Conservation (phyloP, 768 basidiomycete genomes). For the Tremella mesenterica region DNA sequence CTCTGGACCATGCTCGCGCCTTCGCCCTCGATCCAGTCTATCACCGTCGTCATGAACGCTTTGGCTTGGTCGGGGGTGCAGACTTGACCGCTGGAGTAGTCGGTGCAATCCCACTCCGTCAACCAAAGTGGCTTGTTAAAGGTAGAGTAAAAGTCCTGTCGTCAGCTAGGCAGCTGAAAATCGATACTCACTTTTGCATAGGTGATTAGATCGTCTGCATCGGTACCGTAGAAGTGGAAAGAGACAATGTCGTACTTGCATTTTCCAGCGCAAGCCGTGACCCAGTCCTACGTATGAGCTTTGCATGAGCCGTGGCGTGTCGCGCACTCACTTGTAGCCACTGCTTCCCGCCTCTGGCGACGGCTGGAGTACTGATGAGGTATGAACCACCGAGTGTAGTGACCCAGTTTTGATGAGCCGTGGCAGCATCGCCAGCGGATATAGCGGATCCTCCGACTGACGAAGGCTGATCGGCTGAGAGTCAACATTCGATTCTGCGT, state of each 20-base stretch:
- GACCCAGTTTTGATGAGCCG: conserved; percentile 23
- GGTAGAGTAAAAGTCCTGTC: conserved; percentile 14
- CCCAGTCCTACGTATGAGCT: conserved; percentile 20
- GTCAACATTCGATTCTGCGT: not conserved
- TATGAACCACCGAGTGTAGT: conserved; percentile 12
- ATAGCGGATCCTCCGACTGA: conserved; percentile 23
- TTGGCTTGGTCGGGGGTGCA: conserved; percentile 18
- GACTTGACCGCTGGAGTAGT: conserved; percentile 17
- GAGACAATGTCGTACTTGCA: conserved; percentile 38
- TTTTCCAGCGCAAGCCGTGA: conserved; percentile 28
- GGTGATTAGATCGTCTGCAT: conserved; percentile 18
- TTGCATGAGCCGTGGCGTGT: not conserved
- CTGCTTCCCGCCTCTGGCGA: conserved; percentile 26
- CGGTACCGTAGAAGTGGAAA: conserved; percentile 36
- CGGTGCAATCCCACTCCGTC: conserved; percentile 23
- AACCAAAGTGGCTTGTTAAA: conserved; percentile 28
- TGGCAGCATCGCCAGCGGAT: conserved; percentile 12
- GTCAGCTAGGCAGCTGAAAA: conserved; percentile 10
- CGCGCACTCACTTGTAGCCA: conserved; percentile 29
- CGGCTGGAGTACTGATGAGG: conserved; percentile 30
- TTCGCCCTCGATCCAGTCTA: conserved; percentile 21
- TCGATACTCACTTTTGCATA: conserved; percentile 18
- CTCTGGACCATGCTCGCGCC: conserved; percentile 19
- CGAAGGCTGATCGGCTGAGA: conserved; percentile 13
- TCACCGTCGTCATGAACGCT: conserved; percentile 27